Evolutionary conservation across 2,329 filamentous ascomycete genomes (phyloP).

Genomic region (Verticillium longisporum): DNA sequence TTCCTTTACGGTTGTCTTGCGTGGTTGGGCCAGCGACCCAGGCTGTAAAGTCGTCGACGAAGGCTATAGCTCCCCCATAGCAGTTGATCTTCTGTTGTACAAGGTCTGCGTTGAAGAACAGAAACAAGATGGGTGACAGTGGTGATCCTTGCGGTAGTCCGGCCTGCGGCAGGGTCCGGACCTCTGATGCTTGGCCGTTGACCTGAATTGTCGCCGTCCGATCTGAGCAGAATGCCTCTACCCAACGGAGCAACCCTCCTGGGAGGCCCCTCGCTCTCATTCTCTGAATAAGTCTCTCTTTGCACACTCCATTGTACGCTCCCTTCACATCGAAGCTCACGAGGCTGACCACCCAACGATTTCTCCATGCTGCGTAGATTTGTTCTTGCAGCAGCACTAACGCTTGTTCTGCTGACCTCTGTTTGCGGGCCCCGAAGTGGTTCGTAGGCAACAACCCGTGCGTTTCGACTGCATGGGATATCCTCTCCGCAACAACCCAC

Average conservation of each 20-base stretch:
- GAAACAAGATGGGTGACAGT: conserved; percentile 26
- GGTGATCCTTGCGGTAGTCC: conserved; percentile 23
- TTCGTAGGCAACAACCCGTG: conserved; percentile 2
- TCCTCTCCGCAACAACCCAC: conserved; percentile 1
- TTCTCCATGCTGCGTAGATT: conserved; percentile 1
- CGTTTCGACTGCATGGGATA: conserved; percentile 1
- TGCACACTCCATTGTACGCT: conserved; percentile 31
- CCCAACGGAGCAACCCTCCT: conserved; percentile 10
- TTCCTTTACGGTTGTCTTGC: conserved; percentile 9
- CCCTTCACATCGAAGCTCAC: conserved; percentile 32
- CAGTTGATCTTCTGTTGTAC: conserved; percentile 19
- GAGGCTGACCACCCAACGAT: conserved; percentile 20
- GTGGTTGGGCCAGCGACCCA: not conserved
- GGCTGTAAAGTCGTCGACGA: conserved; percentile 4
- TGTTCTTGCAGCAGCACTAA: conserved; percentile 1
- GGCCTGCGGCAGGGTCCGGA: conserved; percentile 10
- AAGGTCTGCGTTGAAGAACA: conserved; percentile 20
- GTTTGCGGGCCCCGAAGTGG: conserved; percentile 4
- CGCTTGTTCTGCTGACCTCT: conserved; percentile 3
- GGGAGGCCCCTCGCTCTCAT: conserved; percentile 16
- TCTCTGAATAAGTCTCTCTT: conserved; percentile 18
- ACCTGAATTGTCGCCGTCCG: conserved; percentile 15
- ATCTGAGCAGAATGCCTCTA: conserved; percentile 17
- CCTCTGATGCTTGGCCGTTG: conserved; percentile 13
- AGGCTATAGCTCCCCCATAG: conserved; percentile 16